These are phyloP conservation scores for Ogataea nonfermentans DNA, from an alignment of 805 yeast genomes.

Conservation along the genomic window DNA sequence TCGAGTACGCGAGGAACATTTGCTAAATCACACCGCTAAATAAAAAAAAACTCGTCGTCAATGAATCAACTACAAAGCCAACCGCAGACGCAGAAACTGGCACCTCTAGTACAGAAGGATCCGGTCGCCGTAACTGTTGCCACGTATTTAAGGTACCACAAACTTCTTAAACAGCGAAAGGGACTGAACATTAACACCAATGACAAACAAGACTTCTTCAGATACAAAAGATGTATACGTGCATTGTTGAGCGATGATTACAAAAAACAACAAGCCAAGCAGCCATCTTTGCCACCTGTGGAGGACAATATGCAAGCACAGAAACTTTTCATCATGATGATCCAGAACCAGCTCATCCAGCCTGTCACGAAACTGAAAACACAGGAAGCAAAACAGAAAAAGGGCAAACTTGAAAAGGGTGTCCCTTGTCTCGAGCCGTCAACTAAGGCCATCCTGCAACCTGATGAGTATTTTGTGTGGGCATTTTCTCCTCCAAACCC, in stretches of 20 bases:
- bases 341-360: conserved; percentile 68
- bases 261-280: conserved; percentile 33
- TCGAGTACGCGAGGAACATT: background rate
- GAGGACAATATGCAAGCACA: conserved; percentile 55
- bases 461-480: conserved; percentile 83
- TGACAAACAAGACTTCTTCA: conserved; percentile 75
- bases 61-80: conserved; percentile 9
- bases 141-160: conserved; percentile 61
- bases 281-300: conserved; percentile 45
- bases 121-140: conserved; percentile 72
- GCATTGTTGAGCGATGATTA: conserved; percentile 77
- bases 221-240: conserved; percentile 78
- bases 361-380: conserved; percentile 77
- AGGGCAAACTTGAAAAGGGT: conserved; percentile 59
- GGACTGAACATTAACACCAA: conserved; percentile 65
- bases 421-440: conserved; percentile 56
- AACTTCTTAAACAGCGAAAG: conserved; percentile 71
- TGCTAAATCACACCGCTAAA: conserved; percentile 11
- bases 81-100: conserved; percentile 21
- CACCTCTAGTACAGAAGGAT: conserved; percentile 31
- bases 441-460: conserved; percentile 56
- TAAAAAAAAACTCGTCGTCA: conserved; percentile 12
- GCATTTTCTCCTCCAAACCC: conserved; percentile 71
- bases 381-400: conserved; percentile 58
- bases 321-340: conserved; percentile 61